These are phyloP conservation scores for Millerozyma miso DNA, from an alignment of 805 yeast genomes.

Conservation along the genomic window DNA sequence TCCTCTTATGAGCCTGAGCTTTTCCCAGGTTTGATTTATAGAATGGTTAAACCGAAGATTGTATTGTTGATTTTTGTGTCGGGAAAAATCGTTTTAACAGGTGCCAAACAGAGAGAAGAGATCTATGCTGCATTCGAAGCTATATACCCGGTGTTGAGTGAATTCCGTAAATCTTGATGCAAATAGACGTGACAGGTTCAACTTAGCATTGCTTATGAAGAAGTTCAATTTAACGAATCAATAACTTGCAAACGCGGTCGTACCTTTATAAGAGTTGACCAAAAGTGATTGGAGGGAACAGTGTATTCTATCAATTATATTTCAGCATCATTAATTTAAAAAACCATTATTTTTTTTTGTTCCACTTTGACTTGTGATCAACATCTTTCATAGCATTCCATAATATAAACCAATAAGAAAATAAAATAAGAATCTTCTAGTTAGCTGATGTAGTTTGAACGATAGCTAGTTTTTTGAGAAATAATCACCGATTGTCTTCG, in stretches of 20 bases:
- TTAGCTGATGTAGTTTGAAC: too few relatives aligned
- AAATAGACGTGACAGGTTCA: background rate
- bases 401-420: background rate
- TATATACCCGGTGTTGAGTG: conserved; percentile 96
- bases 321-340: background rate
- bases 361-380: background rate
- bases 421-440: too few relatives aligned
- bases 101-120: conserved; percentile 98
- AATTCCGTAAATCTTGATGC: conserved; percentile 74
- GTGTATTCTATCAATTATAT: background rate
- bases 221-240: background rate
- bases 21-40: conserved; percentile 96
- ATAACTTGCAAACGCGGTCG: background rate
- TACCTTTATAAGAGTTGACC: background rate
- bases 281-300: background rate
- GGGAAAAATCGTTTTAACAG: conserved; percentile 95
- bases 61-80: conserved; percentile 93
- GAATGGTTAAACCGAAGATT: conserved; percentile 99
- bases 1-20: conserved; percentile 97
- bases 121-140: conserved; percentile 98
- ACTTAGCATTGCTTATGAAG: background rate
- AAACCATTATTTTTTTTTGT: background rate
- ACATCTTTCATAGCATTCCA: background rate
- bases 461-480: too few relatives aligned
- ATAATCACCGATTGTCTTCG: conserved; percentile 19